These are phyloP conservation scores for Paxillus rubicundulus DNA, from an alignment of 768 basidiomycete genomes.

Conservation along the genomic window DNA sequence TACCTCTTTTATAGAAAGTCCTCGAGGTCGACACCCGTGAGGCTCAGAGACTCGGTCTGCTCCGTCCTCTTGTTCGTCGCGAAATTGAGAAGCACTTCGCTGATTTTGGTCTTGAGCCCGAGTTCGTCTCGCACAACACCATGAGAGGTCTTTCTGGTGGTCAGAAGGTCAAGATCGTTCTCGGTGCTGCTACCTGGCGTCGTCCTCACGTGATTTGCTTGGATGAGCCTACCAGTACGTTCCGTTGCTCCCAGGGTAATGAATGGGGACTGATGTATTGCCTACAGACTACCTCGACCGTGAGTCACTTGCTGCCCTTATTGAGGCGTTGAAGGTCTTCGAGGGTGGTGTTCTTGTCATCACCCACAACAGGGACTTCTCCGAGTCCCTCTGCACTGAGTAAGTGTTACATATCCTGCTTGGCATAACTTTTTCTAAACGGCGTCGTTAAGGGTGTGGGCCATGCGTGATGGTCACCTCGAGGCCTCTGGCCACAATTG, in stretches of 20 bases:
- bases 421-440: background rate
- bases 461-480: slow-evolving; percentile 95
- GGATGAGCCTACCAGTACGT: slow-evolving; percentile 91
- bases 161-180: slow-evolving; percentile 99
- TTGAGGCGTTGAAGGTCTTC: slow-evolving; percentile 95
- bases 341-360: slow-evolving; percentile 98
- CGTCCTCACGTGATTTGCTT: slow-evolving; percentile 96
- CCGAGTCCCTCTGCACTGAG: slow-evolving; percentile 95
- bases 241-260: background rate
- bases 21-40: slow-evolving; percentile 96
- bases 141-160: slow-evolving; percentile 99
- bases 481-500: slow-evolving; percentile 99
- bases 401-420: slow-evolving; percentile 18
- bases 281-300: slow-evolving; percentile 92
- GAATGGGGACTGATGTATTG: background rate
- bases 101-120: slow-evolving; percentile 98
- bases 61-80: slow-evolving; percentile 94
- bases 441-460: slow-evolving; percentile 69
- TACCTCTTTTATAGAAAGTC: slow-evolving; percentile 62
- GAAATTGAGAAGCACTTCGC: slow-evolving; percentile 99
- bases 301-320: slow-evolving; percentile 98
- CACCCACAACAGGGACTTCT: slow-evolving; percentile 98
- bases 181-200: slow-evolving; percentile 98
- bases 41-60: slow-evolving; percentile 92
- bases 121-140: slow-evolving; percentile 98